Evolutionary conservation across 495 filamentous ascomycete species (phyloP), one percentile per base, ranked within the genome.

Genomic region (Xylaria acuta): DNA sequence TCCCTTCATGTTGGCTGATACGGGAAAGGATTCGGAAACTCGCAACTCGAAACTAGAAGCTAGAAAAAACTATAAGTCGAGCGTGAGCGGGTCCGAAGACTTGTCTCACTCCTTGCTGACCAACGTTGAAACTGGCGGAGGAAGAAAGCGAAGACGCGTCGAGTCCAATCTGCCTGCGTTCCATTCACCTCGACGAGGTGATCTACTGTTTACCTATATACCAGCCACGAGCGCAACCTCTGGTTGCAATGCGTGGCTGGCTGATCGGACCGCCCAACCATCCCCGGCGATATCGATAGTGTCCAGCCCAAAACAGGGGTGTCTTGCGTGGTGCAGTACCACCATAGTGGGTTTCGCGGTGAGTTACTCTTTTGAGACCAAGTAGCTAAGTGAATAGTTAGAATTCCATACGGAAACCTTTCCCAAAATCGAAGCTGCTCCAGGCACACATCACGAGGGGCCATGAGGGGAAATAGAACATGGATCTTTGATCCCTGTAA

Each of bases 1-100:
- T 38, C 62, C 67, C 71, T 73, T 74, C 76, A 79, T 78, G 63
- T 58, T 74, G 74, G 64, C 51, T n/a, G 49, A 27, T 5, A 22
- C 58, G 34, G 14, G 41, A 38, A 34, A 47, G 60, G 45, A 34
- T 47, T 53, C 7, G n/a, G 36, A 36, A 59, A 22, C 41, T 43
- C n/a, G 25, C 32, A 25, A 22, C 32, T 63, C 18, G 43, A 6
- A 56, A 16, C 1, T 18, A 16, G 12, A 40, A n/a, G 16, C n/a
- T 25, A 58, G 4, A 40, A 59, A 6, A 41, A 38, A 34, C 49
- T 7, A 36, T 3, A 38, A 25, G 25, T 58, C 5, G 7, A 1
- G 16, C 5, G 11, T 51, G n/a, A 51, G 25, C 25, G 18, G 27
- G 25, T 12, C 43, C 49, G n/a, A 40, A n/a, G 36, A 43, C 65